A percentile compares a stretch with the other conserved stretches of the same genome.
Evolutionary conservation across 202 grass and related monocot genomes (phyloP).

Genomic region (Panicum virgatum): DNA sequence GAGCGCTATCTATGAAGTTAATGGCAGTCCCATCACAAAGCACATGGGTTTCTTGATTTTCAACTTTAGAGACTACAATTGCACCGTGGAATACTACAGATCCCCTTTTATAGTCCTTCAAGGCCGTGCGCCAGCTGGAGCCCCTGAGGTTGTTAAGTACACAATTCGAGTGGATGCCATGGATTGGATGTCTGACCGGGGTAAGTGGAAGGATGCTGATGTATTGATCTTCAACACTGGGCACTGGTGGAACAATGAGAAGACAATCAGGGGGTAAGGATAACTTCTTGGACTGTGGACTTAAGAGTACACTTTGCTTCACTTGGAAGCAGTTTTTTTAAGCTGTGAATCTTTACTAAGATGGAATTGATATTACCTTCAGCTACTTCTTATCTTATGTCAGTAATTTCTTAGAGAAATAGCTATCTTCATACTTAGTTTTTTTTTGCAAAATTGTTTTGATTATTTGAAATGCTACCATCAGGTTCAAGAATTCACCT

Average conservation of each 20-base stretch:
- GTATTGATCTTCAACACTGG: conserved; percentile 91
- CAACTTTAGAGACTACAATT: conserved; percentile 83
- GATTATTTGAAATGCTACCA: neutral
- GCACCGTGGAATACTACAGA: conserved; percentile 90
- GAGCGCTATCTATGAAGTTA: conserved; percentile 75
- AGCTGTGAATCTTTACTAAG: neutral
- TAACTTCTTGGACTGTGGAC: neutral
- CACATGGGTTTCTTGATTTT: conserved; percentile 79
- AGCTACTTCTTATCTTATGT: neutral
- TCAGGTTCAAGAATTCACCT: neutral
- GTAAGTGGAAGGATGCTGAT: conserved; percentile 79
- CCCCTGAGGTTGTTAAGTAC: conserved; percentile 53
- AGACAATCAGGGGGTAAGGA: conserved; percentile 77
- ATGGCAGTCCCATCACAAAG: conserved; percentile 80
- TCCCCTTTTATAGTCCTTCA: conserved; percentile 85
- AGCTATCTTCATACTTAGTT: neutral
- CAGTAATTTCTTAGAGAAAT: neutral
- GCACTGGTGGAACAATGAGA: conserved; percentile 95
- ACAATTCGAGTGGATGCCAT: conserved; percentile 66
- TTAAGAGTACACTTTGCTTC: neutral
- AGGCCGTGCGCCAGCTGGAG: conserved; percentile 53
- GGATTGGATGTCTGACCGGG: conserved; percentile 60
- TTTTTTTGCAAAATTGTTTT: neutral
- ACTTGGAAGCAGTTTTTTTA: neutral
- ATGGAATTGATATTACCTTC: neutral